Conservation (phyloP, 768 basidiomycete genomes). For the Hygrophoropsis aurantiaca region DNA sequence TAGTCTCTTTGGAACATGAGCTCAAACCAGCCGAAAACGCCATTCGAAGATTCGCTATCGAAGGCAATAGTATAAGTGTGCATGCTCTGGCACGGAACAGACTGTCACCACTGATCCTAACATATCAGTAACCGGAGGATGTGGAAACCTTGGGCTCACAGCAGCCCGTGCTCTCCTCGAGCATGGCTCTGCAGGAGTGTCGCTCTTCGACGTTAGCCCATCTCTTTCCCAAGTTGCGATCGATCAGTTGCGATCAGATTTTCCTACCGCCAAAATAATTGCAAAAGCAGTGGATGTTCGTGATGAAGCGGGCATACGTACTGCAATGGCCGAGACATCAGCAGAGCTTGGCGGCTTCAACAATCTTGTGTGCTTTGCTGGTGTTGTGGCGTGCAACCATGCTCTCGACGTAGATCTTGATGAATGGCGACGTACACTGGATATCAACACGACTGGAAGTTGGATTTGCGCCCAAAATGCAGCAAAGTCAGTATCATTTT, state of each 20-base stretch:
- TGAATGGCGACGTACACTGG: conserved; percentile 38
- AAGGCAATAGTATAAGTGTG: conserved; percentile 43
- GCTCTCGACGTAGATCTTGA: conserved; percentile 30
- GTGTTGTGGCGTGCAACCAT: conserved; percentile 35
- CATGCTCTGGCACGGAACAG: background rate
- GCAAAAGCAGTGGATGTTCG: conserved; percentile 35
- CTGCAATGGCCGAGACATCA: conserved; percentile 23
- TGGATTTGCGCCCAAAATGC: conserved; percentile 45
- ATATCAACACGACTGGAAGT: conserved; percentile 45
- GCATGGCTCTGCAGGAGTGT: conserved; percentile 35
- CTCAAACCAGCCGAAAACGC: conserved; percentile 28
- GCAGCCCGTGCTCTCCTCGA: conserved; percentile 42
- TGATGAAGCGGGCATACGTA: conserved; percentile 20
- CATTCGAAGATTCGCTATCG: conserved; percentile 33
- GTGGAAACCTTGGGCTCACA: conserved; percentile 38
- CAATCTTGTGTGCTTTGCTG: conserved; percentile 43
- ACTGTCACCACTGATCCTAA: too few relatives aligned
- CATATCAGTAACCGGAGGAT: conserved; percentile 46
- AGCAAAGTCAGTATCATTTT: conserved; percentile 29
- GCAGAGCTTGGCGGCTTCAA: conserved; percentile 33
- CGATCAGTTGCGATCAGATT: conserved; percentile 19
- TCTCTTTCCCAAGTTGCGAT: conserved; percentile 6
- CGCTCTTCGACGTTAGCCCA: conserved; percentile 24
- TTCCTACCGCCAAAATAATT: conserved; percentile 32
- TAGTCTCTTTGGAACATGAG: conserved; percentile 15